Evolutionary conservation across 202 grass and related monocot species (phyloP), one percentile per base, ranked within the genome.

Genomic region (Carex arenaria): DNA sequence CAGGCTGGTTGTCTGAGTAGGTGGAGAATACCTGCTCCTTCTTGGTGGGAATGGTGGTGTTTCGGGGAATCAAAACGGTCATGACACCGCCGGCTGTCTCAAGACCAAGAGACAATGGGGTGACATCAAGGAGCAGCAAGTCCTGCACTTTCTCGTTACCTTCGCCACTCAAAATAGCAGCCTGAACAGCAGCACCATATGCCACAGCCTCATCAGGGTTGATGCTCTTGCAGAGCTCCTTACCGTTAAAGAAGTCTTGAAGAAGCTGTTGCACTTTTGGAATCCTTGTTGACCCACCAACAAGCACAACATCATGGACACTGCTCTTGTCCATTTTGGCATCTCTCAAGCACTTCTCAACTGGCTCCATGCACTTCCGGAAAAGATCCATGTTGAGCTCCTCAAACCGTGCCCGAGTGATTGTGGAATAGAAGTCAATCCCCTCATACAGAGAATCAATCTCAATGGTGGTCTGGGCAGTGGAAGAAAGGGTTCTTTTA

Each of bases 11-110:
- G 87, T 97, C 91, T 0, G 94, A 94, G 76, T 92, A 94, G 3
- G 94, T 97, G 6, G 94, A 94, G 89, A 97, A 97, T 10, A 97
- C 84, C 73, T 97, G 92, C 78, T 97, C 94, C 82, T 97, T 93
- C 83, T 91, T 94, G 55, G 94, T 97, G 0, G 94, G 90, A 32
- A 97, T 93, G 59, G 94, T 97, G 26, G 87, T 93, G 73, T 97
- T 97, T 80, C 92, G 86, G 11, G 90, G 90, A 83, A 93, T 96
- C 26, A 96, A 87, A 7, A 85, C 82, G 0, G 90, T 93, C 93
- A 93, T 96, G 32, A 93, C 93, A 1, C 93, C 86, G 1, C 88
- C 90, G 0, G 88, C 93, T 1, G 88, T 94, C 84, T 94, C 90
- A 0, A 93, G 74, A 7, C 93, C 93, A 11, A 89, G 85, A 1